These are phyloP conservation scores for Zymoseptoria pseudotritici DNA, from an alignment of 2,329 filamentous ascomycete species.

Conservation along the genomic window DNA sequence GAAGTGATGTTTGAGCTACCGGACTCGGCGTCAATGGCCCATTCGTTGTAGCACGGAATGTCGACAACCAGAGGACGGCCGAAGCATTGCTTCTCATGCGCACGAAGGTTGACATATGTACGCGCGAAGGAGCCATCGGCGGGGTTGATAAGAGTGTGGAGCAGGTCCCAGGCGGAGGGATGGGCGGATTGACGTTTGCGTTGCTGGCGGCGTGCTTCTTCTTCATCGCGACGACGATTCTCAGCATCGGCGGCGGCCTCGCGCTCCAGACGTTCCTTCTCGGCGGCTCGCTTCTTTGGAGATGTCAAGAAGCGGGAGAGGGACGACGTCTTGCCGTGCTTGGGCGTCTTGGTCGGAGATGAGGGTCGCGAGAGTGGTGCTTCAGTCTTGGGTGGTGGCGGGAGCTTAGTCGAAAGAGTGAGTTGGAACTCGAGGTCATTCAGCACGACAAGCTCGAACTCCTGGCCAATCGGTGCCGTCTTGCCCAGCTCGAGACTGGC, in stretches of 20 bases:
- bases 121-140: slow-evolving; percentile 91
- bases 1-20: slow-evolving; percentile 61
- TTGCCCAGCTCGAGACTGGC: slow-evolving; percentile 88
- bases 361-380: slow-evolving; percentile 32
- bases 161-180: slow-evolving; percentile 74
- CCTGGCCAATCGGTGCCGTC: slow-evolving; percentile 90
- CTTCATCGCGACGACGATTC: slow-evolving; percentile 33
- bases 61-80: slow-evolving; percentile 83
- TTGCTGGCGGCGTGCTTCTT: slow-evolving; percentile 29
- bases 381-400: slow-evolving; percentile 41
- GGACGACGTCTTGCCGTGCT: slow-evolving; percentile 69
- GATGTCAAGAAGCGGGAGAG: slow-evolving; percentile 91
- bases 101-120: slow-evolving; percentile 87
- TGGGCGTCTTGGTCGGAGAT: slow-evolving; percentile 56
- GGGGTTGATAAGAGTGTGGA: slow-evolving; percentile 74
- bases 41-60: slow-evolving; percentile 95
- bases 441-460: slow-evolving; percentile 94
- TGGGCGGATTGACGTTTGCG: slow-evolving; percentile 53
- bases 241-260: slow-evolving; percentile 70
- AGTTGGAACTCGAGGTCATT: slow-evolving; percentile 99
- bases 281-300: slow-evolving; percentile 84
- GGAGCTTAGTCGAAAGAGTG: slow-evolving; percentile 90
- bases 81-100: slow-evolving; percentile 81
- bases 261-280: slow-evolving; percentile 75
- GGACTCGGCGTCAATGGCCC: slow-evolving; percentile 76